A percentile compares a stretch with the other conserved stretches of the same genome.
These are phyloP conservation scores for Colletotrichum sp. DNA, from an alignment of 2,329 filamentous ascomycete species.

Conservation along the genomic window DNA sequence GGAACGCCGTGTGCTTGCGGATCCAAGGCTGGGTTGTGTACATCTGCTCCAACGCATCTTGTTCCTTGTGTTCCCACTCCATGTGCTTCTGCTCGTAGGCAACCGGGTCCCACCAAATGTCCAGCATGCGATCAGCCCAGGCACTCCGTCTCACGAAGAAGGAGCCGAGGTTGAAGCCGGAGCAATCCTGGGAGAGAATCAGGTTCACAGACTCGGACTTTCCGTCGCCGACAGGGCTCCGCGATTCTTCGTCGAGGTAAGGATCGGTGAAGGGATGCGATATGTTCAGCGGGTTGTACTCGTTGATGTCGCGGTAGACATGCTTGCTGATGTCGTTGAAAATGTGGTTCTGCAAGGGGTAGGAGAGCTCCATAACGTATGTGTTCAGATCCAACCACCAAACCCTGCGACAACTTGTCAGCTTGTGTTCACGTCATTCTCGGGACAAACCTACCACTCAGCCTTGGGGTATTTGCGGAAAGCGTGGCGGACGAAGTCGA, in stretches of 20 bases:
- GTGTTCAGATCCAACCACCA: conserved; percentile 99
- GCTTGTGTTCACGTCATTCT: not conserved
- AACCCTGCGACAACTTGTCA: conserved; percentile 65
- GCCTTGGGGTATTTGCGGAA: conserved; percentile 94
- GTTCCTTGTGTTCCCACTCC: conserved; percentile 99
- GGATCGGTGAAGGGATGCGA: conserved; percentile 76
- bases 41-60: conserved; percentile 91
- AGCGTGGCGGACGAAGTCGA: conserved; percentile 86
- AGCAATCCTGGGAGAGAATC: conserved; percentile 90
- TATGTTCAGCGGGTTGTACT: conserved; percentile 94
- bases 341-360: conserved; percentile 88
- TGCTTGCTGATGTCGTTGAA: conserved; percentile 78
- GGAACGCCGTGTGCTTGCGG: conserved; percentile 83
- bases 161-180: conserved; percentile 94
- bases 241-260: conserved; percentile 78
- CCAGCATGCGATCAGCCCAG: conserved; percentile 90
- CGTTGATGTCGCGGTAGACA: conserved; percentile 94
- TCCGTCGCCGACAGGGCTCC: conserved; percentile 78
- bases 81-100: conserved; percentile 98
- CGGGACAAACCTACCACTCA: conserved; percentile 77
- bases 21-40: conserved; percentile 94
- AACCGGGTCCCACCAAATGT: conserved; percentile 98
- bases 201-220: conserved; percentile 81
- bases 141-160: conserved; percentile 87
- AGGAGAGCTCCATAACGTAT: conserved; percentile 94